Conservation (phyloP, 2,329 filamentous ascomycete species). For the Xenoacremonium recifei region DNA sequence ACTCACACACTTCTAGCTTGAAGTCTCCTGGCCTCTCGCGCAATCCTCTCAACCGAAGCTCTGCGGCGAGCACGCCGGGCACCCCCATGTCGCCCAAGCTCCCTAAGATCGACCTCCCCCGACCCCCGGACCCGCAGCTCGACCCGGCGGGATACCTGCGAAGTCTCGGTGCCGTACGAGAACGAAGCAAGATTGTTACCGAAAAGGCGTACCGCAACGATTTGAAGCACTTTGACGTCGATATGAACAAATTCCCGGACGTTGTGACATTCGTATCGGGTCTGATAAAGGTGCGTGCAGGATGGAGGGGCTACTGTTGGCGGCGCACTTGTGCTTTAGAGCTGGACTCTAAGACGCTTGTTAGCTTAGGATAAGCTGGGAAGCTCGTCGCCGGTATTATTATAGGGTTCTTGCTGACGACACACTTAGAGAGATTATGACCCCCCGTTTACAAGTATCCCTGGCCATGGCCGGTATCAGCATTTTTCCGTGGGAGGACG, state of each 20-base stretch:
- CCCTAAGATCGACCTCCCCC: slow-evolving; percentile 77
- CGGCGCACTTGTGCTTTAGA: too few species aligned
- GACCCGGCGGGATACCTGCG: slow-evolving; percentile 89
- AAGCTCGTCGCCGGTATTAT: background rate
- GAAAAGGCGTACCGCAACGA: slow-evolving; percentile 76
- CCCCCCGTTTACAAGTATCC: slow-evolving; percentile 62
- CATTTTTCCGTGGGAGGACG: slow-evolving; percentile 80
- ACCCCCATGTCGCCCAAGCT: slow-evolving; percentile 56
- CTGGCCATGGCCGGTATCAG: slow-evolving; percentile 82
- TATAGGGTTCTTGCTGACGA: slow-evolving; percentile 10
- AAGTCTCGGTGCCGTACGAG: slow-evolving; percentile 84
- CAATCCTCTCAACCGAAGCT: slow-evolving; percentile 47
- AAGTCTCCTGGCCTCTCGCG: slow-evolving; percentile 20
- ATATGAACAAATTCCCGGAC: slow-evolving; percentile 78
- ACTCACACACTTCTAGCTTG: slow-evolving; percentile 48
- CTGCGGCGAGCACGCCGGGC: slow-evolving; percentile 50
- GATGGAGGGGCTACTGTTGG: background rate
- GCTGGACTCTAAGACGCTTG: too few species aligned
- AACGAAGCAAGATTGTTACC: slow-evolving; percentile 70
- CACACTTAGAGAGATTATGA: slow-evolving; percentile 50
- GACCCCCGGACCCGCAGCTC: slow-evolving; percentile 80
- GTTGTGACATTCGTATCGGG: slow-evolving; percentile 86
- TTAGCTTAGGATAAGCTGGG: too few species aligned
- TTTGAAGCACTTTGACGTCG: slow-evolving; percentile 84
- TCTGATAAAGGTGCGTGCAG: slow-evolving; percentile 82